Conservation (phyloP, 352 stramenopile species). For the Phytopythium chamaehyphon region DNA sequence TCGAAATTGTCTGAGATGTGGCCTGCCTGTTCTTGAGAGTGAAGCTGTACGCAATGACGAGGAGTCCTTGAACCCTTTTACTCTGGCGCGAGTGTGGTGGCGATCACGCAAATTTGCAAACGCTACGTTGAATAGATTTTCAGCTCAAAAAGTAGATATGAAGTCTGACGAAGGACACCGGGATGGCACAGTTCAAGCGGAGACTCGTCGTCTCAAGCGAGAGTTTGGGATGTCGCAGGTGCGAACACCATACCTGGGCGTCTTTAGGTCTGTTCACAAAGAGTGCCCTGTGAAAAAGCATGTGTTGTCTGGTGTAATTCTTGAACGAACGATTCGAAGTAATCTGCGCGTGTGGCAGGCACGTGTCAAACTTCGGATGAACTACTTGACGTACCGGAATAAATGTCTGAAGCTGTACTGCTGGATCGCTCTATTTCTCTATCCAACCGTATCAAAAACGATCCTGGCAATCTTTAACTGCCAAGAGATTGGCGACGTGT, state of each 20-base stretch:
- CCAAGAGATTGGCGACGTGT: conserved; percentile 56
- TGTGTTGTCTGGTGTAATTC: conserved; percentile 37
- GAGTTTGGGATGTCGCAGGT: conserved; percentile 76
- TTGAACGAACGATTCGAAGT: conserved; percentile 61
- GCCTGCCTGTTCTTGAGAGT: conserved; percentile 54
- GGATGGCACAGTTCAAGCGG: conserved; percentile 9
- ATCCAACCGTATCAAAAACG: conserved; percentile 72
- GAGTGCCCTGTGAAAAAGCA: conserved; percentile 51
- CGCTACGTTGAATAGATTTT: not conserved
- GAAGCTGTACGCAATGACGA: conserved; percentile 48
- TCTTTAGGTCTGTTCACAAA: conserved; percentile 53
- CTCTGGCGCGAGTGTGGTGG: conserved; percentile 45
- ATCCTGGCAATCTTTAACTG: conserved; percentile 82
- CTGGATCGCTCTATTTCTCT: conserved; percentile 73
- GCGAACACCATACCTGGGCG: conserved; percentile 53
- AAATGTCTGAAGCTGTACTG: conserved; percentile 79
- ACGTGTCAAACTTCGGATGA: conserved; percentile 75
- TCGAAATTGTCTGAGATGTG: conserved; percentile 62
- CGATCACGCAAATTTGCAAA: conserved; percentile 8
- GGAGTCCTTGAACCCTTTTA: conserved; percentile 48
- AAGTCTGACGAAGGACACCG: not conserved
- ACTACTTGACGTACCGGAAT: conserved; percentile 78
- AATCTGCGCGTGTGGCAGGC: conserved; percentile 78
- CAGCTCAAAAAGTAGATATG: not conserved
- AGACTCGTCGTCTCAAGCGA: conserved; percentile 46